Conservation (phyloP, 306 rosid genomes). For the Vigna trinervia region DNA sequence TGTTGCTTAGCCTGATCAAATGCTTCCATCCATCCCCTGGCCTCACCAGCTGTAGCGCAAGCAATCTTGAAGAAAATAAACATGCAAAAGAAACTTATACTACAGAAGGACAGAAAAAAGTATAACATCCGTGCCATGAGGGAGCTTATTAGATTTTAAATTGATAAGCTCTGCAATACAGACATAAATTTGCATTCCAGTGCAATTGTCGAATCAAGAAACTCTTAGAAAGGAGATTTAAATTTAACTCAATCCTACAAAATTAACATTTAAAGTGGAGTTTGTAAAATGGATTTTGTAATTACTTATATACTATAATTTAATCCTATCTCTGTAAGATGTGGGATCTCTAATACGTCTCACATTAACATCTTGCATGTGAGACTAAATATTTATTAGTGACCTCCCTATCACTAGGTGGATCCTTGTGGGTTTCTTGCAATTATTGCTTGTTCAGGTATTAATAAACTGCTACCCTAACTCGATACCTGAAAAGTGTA, state of each 20-base stretch:
- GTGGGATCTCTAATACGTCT: too few species aligned
- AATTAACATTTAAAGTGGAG: too few species aligned
- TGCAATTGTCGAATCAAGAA: slow-evolving; percentile 32
- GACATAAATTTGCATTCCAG: slow-evolving; percentile 21
- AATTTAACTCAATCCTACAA: too few species aligned
- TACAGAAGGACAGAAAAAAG: slow-evolving; percentile 18
- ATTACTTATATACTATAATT: background rate
- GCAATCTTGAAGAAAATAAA: slow-evolving; percentile 70
- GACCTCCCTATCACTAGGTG: background rate
- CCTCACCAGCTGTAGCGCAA: slow-evolving; percentile 82
- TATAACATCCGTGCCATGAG: background rate
- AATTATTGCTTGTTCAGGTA: slow-evolving; percentile 19
- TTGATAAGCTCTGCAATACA: slow-evolving; percentile 33
- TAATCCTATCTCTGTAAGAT: too few species aligned
- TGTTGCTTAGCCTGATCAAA: slow-evolving; percentile 97
- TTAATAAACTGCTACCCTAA: slow-evolving; percentile 14
- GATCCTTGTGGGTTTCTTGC: background rate
- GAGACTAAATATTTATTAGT: too few species aligned
- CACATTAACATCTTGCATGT: too few species aligned
- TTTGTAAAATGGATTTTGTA: too few species aligned
- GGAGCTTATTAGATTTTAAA: slow-evolving; percentile 31
- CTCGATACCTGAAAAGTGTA: slow-evolving; percentile 28
- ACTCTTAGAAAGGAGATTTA: background rate
- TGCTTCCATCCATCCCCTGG: slow-evolving; percentile 90
- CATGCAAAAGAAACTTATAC: slow-evolving; percentile 40